Percentiles rank a stretch among this genome's conserved stretches.
Conservation (phyloP, 192 early-diverging fungal species). For the Paraglomus occultum region DNA sequence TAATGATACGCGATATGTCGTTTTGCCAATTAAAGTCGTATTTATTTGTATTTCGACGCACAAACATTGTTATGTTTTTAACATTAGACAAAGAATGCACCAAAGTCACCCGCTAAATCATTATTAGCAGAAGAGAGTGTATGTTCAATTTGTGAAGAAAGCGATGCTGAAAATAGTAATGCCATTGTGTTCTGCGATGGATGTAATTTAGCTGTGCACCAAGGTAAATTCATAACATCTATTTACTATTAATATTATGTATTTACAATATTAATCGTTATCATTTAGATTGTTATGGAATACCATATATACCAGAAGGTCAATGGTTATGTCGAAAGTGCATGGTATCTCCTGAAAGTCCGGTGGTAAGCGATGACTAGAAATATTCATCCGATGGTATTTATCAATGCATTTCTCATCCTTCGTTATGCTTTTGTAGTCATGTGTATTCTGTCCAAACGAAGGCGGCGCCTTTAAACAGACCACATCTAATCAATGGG, state of each 20-base stretch:
- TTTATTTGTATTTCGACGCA: no score
- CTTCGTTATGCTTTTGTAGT: constrained; percentile 36
- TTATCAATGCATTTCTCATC: not conserved
- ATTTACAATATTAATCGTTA: not conserved
- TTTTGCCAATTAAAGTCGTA: not conserved
- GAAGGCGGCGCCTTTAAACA: constrained; percentile 96
- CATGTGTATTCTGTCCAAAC: constrained; percentile 91
- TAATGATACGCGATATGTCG: not conserved
- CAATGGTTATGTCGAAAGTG: constrained; percentile 99
- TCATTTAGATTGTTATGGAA: constrained; percentile 90
- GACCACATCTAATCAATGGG: constrained; percentile 91
- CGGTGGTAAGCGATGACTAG: constrained; percentile 51
- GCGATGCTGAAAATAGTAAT: constrained; percentile 99
- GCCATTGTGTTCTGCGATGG: constrained; percentile 99
- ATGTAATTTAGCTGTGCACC: constrained; percentile 98
- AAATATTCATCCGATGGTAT: not conserved
- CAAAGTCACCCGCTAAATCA: constrained; percentile 58
- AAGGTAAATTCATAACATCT: constrained; percentile 56
- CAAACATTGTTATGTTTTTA: not conserved
- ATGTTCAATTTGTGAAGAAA: constrained; percentile 96
- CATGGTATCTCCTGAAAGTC: constrained; percentile 91
- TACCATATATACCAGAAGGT: constrained; percentile 98
- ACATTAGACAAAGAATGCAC: constrained; percentile 72
- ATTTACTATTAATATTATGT: not conserved
- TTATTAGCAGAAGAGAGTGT: constrained; percentile 77